Base-by-base conservation (phyloP, 371 early-diverging fungal genomes). In the Mortierella sp. region DNA sequence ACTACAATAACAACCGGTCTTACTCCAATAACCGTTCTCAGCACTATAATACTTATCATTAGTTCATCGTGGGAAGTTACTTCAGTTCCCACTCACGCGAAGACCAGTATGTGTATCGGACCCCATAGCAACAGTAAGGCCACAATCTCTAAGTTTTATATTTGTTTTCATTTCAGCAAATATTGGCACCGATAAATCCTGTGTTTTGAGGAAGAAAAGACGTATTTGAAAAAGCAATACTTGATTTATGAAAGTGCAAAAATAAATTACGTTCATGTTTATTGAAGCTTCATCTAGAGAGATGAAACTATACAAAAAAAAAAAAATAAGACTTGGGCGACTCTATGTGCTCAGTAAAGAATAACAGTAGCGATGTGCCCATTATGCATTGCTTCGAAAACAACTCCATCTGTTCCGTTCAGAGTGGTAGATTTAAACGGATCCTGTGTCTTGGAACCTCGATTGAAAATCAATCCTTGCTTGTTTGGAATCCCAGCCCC, bases 391-490 rank as follows among this genome's bases (percentile, higher is more conserved):
- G 90, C 85, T 68, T 89, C 89, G 77, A 89, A 89, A 26, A 93
- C 83, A 9, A 86, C 89, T 45, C 90, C 89, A 60, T 89, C 88
- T 58, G 88, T 87, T 9, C 93, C 93, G 34, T 85, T 87, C 67
- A 92, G 79, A 31, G 86, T 67, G 4, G 92, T 92, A 0, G 89
- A 86, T 29, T 91, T 92, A 83, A 92, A 93, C 0, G 93, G 93
- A 61, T 92, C 90, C 55, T 92, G 90, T 23, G 89, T 88, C 45
- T 86, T 89, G 3, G 91, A 89, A n/a, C 90, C 89, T 3, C 92
- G 86, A 29, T 89, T 89, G 29, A 90, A 83, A 31, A 92, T 88
- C 23, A 93, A 88, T 0, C 91, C 91, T 10, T 82, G 83, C 19
- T 85, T 85, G 71, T 57, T 70, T 2, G 61, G 83, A 58, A 60